Evolutionary conservation across 2,329 filamentous ascomycete genomes (phyloP).

Genomic region (Colletotrichum godetiae): DNA sequence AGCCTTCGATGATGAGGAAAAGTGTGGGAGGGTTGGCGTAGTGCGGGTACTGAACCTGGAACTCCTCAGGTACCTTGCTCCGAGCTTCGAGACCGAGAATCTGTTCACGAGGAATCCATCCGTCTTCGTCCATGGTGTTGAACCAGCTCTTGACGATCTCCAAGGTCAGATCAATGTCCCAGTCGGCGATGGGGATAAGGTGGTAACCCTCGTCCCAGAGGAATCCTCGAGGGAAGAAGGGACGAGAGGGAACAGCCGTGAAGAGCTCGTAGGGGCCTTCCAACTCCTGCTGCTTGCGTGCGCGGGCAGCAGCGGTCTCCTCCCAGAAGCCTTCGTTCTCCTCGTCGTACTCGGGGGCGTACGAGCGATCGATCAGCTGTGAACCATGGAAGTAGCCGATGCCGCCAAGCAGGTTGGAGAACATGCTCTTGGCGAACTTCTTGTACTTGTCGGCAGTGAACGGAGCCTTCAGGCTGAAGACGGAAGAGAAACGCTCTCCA

Average conservation of each 20-base stretch:
- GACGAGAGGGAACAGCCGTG: slow-evolving; percentile 89
- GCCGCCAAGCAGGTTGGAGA: slow-evolving; percentile 93
- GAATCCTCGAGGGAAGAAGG: slow-evolving; percentile 97
- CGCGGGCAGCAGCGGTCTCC: slow-evolving; percentile 84
- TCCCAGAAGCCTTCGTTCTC: slow-evolving; percentile 97
- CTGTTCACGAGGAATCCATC: slow-evolving; percentile 97
- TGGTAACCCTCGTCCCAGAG: slow-evolving; percentile 99
- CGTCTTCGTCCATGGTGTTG: slow-evolving; percentile 93
- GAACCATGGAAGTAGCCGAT: slow-evolving; percentile 96
- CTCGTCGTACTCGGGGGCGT: slow-evolving; percentile 93
- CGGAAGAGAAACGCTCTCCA: slow-evolving; percentile 76
- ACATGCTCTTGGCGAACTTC: slow-evolving; percentile 86
- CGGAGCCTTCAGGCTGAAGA: slow-evolving; percentile 80
- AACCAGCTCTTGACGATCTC: slow-evolving; percentile 97
- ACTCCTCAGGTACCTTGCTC: slow-evolving; percentile 93
- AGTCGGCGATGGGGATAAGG: slow-evolving; percentile 88
- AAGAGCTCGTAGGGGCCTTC: slow-evolving; percentile 91
- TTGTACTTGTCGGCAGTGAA: slow-evolving; percentile 80
- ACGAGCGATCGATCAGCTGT: slow-evolving; percentile 88
- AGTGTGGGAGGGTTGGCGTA: slow-evolving; percentile 97
- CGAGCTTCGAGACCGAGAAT: slow-evolving; percentile 92
- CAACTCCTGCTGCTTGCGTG: slow-evolving; percentile 72
- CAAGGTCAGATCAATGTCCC: slow-evolving; percentile 88
- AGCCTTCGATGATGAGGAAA: slow-evolving; percentile 87
- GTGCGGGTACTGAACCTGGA: slow-evolving; percentile 95